These are phyloP conservation scores for Neopestalotiopsis clavispora DNA, from an alignment of 2,329 filamentous ascomycete species.

Conservation along the genomic window DNA sequence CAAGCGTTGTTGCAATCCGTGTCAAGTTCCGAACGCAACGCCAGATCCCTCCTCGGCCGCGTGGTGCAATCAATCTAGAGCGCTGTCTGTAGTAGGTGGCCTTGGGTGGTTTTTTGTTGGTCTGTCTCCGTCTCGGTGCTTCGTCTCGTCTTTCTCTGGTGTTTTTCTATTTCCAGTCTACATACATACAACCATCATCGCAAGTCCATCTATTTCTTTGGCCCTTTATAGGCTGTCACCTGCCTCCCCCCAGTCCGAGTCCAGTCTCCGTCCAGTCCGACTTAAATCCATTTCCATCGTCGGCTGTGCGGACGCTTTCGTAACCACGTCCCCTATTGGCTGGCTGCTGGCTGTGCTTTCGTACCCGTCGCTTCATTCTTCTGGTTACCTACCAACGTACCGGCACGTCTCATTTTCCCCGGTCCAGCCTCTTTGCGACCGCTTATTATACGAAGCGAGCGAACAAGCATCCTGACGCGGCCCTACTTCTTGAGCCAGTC, in stretches of 20 bases:
- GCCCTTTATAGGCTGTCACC: conserved; percentile 19
- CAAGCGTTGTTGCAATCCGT: conserved; percentile 8
- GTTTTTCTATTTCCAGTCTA: conserved; percentile 28
- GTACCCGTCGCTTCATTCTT: conserved; percentile 22
- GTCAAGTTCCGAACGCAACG: conserved; percentile 8
- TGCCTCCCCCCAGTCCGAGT: neutral
- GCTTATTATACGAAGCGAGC: conserved; percentile 32
- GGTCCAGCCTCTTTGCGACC: conserved; percentile 34
- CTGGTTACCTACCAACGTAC: conserved; percentile 18
- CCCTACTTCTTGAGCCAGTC: conserved; percentile 22
- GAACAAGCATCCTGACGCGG: conserved; percentile 26
- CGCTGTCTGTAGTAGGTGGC: neutral
- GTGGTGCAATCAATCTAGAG: neutral
- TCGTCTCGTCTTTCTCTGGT: neutral
- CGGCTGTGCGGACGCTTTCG: neutral
- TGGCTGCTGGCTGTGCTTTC: neutral
- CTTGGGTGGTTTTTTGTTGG: neutral
- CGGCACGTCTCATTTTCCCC: conserved; percentile 39
- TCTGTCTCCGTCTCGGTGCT: neutral
- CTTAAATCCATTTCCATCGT: neutral
- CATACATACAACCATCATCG: conserved; percentile 20
- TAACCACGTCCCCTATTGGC: neutral
- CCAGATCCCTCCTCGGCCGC: neutral
- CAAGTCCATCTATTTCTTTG: conserved; percentile 21
- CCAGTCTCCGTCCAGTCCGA: neutral